These are phyloP conservation scores for Cyclotella baltica DNA, from an alignment of 108 stramenopile genomes.

Conservation along the genomic window DNA sequence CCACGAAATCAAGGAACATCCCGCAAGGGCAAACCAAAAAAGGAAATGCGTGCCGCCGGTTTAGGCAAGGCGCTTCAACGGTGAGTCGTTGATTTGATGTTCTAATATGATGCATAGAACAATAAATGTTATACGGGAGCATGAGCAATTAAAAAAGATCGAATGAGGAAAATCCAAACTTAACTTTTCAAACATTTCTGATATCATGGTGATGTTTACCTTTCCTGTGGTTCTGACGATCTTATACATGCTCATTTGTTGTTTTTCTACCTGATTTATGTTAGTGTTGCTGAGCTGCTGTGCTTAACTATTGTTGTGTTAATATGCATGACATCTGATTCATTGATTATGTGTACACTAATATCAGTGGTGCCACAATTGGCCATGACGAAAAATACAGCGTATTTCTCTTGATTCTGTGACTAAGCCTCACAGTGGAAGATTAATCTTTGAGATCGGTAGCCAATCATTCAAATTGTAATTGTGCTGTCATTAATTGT, in stretches of 20 bases:
- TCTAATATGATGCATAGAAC: neutral
- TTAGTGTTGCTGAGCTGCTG: no score
- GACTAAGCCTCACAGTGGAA: constrained; percentile 29
- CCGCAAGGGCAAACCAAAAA: constrained; percentile 91
- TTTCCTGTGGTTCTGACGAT: constrained; percentile 50
- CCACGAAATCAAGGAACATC: constrained; percentile 91
- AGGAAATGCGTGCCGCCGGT: constrained; percentile 83
- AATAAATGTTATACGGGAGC: neutral
- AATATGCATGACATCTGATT: no score
- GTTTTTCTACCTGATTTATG: neutral
- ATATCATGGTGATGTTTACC: constrained; percentile 38
- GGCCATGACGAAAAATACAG: constrained; percentile 55
- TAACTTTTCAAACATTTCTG: constrained; percentile 49
- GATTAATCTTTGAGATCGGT: constrained; percentile 61
- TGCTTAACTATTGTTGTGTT: no score
- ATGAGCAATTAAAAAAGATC: constrained; percentile 13
- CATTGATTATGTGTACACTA: no score
- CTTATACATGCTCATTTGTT: neutral
- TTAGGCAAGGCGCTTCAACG: constrained; percentile 85
- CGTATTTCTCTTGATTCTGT: constrained; percentile 37
- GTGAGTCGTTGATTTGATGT: constrained; percentile 18
- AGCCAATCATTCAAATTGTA: constrained; percentile 28
- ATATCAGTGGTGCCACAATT: no score
- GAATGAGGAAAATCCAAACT: constrained; percentile 52
- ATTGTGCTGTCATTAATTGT: neutral